Evolutionary conservation across 2,329 filamentous ascomycete genomes (phyloP).

Genomic region (Stemphylium vesicarium): DNA sequence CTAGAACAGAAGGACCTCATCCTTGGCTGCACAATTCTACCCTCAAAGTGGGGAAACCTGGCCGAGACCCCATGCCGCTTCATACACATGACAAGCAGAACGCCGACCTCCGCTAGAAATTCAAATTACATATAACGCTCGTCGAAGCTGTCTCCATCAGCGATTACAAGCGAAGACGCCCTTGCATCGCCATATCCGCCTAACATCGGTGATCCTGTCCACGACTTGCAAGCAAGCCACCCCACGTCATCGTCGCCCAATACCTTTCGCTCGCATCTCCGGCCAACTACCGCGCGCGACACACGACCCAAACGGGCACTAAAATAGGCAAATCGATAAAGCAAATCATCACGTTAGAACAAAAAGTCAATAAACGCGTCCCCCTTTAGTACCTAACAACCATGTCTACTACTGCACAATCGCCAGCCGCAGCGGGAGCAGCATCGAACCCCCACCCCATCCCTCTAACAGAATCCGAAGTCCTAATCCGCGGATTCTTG

Average conservation of each 20-base stretch:
- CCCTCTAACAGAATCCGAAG: conserved; percentile 42
- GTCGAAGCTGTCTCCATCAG: neutral
- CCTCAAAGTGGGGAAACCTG: conserved; percentile 24
- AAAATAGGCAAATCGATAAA: conserved; percentile 11
- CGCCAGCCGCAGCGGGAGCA: conserved; percentile 10
- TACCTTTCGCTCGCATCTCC: conserved; percentile 6
- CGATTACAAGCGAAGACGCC: neutral
- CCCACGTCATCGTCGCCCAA: conserved; percentile 14
- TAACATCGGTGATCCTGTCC: neutral
- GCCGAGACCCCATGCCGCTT: conserved; percentile 27
- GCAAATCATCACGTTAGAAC: neutral
- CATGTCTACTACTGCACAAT: conserved; percentile 17
- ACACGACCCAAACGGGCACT: conserved; percentile 2
- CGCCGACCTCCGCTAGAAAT: conserved; percentile 39
- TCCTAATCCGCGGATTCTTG: conserved; percentile 42
- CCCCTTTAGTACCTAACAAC: conserved; percentile 4
- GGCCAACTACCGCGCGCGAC: conserved; percentile 5
- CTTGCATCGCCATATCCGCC: neutral
- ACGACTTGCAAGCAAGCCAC: conserved; percentile 17
- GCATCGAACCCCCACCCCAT: conserved; percentile 28
- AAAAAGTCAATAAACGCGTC: conserved; percentile 1
- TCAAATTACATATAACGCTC: conserved; percentile 19
- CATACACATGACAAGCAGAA: conserved; percentile 36
- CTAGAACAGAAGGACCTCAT: conserved; percentile 39
- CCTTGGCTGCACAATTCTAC: conserved; percentile 28